Percentiles rank a stretch among this genome's conserved stretches.
phyloP scores from a whole-genome alignment of 441 rosid species.

The Bruguiera hainesii region DNA sequence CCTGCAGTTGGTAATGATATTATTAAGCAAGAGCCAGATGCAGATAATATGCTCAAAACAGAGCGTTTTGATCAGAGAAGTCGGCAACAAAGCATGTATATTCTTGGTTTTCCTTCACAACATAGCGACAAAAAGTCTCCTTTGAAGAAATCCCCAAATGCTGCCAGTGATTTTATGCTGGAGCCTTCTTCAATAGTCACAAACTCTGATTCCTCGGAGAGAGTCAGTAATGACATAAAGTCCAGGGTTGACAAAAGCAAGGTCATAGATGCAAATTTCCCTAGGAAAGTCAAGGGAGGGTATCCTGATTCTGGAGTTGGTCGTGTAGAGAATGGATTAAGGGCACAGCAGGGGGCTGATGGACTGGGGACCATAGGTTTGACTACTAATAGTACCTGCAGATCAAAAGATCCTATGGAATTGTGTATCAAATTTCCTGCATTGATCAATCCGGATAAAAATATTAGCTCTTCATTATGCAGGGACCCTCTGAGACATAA shows the following conservation, averaged over 20 bases:
- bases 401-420: constrained; percentile 43
- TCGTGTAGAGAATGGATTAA: constrained; percentile 31
- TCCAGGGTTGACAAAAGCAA: constrained; percentile 29
- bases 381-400: constrained; percentile 23
- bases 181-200: constrained; percentile 38
- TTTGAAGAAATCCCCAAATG: constrained; percentile 36
- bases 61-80: constrained; percentile 48
- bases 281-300: constrained; percentile 31
- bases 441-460: constrained; percentile 30
- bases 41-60: constrained; percentile 17
- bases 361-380: constrained; percentile 31
- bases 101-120: constrained; percentile 35
- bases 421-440: constrained; percentile 30
- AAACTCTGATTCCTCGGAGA: constrained; percentile 34
- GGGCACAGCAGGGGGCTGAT: constrained; percentile 28
- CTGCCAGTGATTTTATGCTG: constrained; percentile 40
- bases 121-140: constrained; percentile 37
- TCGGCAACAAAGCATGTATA: constrained; percentile 30
- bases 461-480: constrained; percentile 33
- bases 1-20: constrained; percentile 31
- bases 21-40: constrained; percentile 28
- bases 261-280: constrained; percentile 24
- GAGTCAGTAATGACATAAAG: constrained; percentile 35
- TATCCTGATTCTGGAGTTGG: constrained; percentile 32
- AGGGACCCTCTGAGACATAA: constrained; percentile 43